Conservation (phyloP, 2,329 filamentous ascomycete species). For the Penicillium sp. region DNA sequence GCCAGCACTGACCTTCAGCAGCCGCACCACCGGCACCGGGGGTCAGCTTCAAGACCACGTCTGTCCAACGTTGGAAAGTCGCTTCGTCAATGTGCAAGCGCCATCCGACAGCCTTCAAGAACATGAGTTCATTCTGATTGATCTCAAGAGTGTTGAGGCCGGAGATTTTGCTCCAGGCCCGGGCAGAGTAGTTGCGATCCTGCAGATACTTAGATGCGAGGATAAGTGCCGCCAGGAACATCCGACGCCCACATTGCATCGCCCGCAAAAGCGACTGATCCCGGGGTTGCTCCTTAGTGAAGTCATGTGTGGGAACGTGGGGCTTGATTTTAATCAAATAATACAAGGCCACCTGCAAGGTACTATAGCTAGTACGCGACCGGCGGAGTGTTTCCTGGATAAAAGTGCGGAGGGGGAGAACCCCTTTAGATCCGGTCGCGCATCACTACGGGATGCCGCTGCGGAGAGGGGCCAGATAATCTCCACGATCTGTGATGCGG, state of each 20-base stretch:
- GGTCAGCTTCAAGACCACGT: slow-evolving; percentile 84
- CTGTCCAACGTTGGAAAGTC: slow-evolving; percentile 89
- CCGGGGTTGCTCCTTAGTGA: slow-evolving; percentile 80
- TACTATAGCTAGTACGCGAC: slow-evolving; percentile 96
- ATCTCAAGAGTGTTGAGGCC: slow-evolving; percentile 92
- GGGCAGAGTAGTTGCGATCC: slow-evolving; percentile 95
- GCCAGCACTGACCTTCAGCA: slow-evolving; percentile 43
- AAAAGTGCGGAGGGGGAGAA: slow-evolving; percentile 88
- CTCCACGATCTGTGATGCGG: slow-evolving; percentile 94
- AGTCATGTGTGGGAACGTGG: slow-evolving; percentile 79
- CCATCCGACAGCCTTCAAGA: slow-evolving; percentile 88
- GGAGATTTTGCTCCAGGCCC: slow-evolving; percentile 98
- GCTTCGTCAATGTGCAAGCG: slow-evolving; percentile 89
- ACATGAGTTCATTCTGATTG: slow-evolving; percentile 94
- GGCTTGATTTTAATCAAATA: slow-evolving; percentile 94
- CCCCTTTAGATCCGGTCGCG: slow-evolving; percentile 67
- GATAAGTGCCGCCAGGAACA: slow-evolving; percentile 95
- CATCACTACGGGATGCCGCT: slow-evolving; percentile 72
- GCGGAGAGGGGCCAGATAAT: slow-evolving; percentile 95
- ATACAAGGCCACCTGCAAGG: slow-evolving; percentile 92
- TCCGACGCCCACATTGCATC: slow-evolving; percentile 91
- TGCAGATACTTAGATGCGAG: slow-evolving; percentile 97
- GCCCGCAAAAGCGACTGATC: slow-evolving; percentile 73
- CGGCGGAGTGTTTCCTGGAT: slow-evolving; percentile 96
- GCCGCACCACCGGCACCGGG: slow-evolving; percentile 54